phyloP scores from a whole-genome alignment of 2,329 filamentous ascomycete species.

The Clonostachys byssicola region DNA sequence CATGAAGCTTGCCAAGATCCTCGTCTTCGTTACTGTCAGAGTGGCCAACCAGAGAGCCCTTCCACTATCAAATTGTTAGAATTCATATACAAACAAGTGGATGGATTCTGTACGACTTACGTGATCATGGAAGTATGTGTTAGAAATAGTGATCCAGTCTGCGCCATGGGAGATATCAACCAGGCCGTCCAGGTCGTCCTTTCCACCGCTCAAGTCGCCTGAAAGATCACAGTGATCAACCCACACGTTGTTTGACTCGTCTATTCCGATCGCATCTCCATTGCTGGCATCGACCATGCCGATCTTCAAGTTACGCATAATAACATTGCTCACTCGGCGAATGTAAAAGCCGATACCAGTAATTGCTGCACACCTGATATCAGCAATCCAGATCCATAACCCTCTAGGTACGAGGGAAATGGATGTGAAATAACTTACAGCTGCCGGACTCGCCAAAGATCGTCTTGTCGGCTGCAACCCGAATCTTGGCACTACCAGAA shows the following conservation, averaged over 20 bases:
- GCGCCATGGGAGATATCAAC: constrained; percentile 34
- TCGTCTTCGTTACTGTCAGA: constrained; percentile 51
- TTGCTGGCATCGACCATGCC: constrained; percentile 36
- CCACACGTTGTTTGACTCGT: constrained; percentile 41
- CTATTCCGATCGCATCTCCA: constrained; percentile 45
- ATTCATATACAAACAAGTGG: background rate
- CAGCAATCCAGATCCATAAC: constrained; percentile 40
- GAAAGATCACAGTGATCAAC: constrained; percentile 33
- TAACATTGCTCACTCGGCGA: constrained; percentile 40
- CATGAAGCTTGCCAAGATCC: constrained; percentile 50
- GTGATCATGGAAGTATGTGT: constrained; percentile 35
- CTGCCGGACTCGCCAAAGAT: constrained; percentile 28
- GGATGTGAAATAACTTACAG: constrained; percentile 7
- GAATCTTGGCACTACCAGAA: constrained; percentile 14
- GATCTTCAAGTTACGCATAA: constrained; percentile 49
- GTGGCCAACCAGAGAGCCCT: constrained; percentile 56
- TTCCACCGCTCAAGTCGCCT: constrained; percentile 23
- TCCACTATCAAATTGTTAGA: constrained; percentile 17
- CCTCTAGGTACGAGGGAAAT: constrained; percentile 21
- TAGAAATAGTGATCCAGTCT: constrained; percentile 33
- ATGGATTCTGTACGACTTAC: background rate
- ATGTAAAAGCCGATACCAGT: no score
- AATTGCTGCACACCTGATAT: no score
- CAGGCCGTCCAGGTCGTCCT: constrained; percentile 33
- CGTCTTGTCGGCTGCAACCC: constrained; percentile 34